Evolutionary conservation across 441 rosid species (phyloP).

Genomic region (Hypseocharis bilobata): DNA sequence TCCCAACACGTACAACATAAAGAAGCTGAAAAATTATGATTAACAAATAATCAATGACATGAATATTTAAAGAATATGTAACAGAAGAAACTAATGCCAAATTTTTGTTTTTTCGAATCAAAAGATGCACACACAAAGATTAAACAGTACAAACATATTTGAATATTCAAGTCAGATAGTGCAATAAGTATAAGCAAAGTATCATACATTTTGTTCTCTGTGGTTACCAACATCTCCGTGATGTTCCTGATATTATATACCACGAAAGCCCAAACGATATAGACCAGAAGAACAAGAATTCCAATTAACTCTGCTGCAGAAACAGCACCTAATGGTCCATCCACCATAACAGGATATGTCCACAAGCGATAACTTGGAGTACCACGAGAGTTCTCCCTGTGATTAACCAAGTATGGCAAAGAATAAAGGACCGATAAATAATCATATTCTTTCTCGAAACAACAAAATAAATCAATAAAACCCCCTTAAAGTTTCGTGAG

Average conservation of each 20-base stretch:
- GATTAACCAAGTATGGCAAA: neutral
- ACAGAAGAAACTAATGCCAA: neutral
- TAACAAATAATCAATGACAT: constrained; percentile 9
- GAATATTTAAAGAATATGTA: neutral
- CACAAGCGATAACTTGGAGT: constrained; percentile 54
- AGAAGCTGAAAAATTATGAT: constrained; percentile 32
- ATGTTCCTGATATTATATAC: constrained; percentile 49
- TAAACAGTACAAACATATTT: too few relatives aligned
- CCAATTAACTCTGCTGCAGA: constrained; percentile 86
- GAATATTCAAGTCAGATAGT: neutral
- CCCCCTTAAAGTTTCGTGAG: too few relatives aligned
- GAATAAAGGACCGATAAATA: neutral
- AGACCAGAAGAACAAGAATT: constrained; percentile 47
- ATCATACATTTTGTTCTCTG: constrained; percentile 33
- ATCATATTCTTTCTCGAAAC: constrained; percentile 26
- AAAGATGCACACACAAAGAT: neutral
- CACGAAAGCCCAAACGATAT: constrained; percentile 59
- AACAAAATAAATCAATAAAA: neutral
- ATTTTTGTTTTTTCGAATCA: too few relatives aligned
- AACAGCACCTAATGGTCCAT: constrained; percentile 87
- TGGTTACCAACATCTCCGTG: constrained; percentile 27
- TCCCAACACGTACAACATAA: constrained; percentile 53
- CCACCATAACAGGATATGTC: constrained; percentile 82
- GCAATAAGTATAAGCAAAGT: neutral
- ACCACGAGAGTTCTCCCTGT: constrained; percentile 39